These are phyloP conservation scores for Dacryopinax spathularia DNA, from an alignment of 768 basidiomycete species.

Conservation along the genomic window DNA sequence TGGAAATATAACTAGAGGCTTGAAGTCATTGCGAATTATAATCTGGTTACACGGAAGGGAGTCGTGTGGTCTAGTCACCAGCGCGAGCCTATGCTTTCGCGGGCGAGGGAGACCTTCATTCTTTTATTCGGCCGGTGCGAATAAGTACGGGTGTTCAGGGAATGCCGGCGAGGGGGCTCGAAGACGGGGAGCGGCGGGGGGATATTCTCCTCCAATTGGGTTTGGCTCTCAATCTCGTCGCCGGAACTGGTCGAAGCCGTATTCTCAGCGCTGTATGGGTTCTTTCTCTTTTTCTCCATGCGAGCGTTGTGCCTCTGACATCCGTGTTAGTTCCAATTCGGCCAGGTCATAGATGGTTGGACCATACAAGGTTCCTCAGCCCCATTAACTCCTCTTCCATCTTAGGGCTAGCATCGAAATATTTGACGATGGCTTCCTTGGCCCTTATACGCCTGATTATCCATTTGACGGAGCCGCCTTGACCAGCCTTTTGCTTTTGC, in stretches of 20 bases:
- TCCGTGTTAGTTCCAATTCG: not conserved
- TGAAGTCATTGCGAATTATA: too few relatives aligned
- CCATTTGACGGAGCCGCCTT: not conserved
- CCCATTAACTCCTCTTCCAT: not conserved
- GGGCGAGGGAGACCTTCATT: not conserved
- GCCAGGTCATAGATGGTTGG: not conserved
- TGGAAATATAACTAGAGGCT: too few relatives aligned
- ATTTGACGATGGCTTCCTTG: conserved; percentile 22
- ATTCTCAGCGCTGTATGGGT: not conserved
- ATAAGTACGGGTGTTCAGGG: not conserved
- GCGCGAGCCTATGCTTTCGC: too few relatives aligned
- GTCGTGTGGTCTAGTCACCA: too few relatives aligned
- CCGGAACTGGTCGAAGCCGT: too few relatives aligned
- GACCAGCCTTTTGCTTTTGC: not conserved
- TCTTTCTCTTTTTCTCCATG: not conserved
- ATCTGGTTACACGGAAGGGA: too few relatives aligned
- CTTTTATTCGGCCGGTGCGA: not conserved
- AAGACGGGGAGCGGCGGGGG: not conserved
- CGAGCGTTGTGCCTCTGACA: not conserved
- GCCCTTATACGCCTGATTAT: conserved; percentile 9
- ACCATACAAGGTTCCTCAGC: not conserved
- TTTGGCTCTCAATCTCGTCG: not conserved
- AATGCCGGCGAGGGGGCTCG: not conserved
- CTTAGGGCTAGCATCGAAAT: conserved; percentile 21
- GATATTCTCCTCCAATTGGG: not conserved